These are phyloP conservation scores for Kokia cookei DNA, from an alignment of 441 rosid genomes.

Conservation along the genomic window DNA sequence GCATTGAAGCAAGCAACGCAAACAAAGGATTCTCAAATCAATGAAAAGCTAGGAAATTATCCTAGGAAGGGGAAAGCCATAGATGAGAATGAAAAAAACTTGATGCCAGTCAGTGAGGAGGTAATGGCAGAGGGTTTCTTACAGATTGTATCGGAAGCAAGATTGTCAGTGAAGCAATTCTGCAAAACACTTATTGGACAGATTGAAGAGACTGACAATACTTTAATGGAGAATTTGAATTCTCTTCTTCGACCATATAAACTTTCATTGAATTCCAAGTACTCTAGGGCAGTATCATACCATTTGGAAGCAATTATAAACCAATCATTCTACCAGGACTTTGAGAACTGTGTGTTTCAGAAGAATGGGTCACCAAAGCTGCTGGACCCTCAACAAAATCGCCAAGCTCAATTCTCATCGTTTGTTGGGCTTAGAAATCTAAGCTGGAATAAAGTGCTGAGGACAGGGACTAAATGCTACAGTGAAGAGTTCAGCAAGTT, in stretches of 20 bases:
- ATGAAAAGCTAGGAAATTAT: conserved; percentile 20
- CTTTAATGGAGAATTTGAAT: conserved; percentile 55
- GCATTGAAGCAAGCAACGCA: conserved; percentile 60
- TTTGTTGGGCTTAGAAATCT: conserved; percentile 75
- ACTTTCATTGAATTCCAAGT: conserved; percentile 50
- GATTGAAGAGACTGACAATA: conserved; percentile 63
- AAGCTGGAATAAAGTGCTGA: conserved; percentile 91
- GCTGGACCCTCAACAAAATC: conserved; percentile 72
- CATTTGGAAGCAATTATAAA: conserved; percentile 80
- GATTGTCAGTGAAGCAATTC: conserved; percentile 83
- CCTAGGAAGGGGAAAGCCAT: conserved; percentile 26
- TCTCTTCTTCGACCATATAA: conserved; percentile 59
- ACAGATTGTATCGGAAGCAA: conserved; percentile 91
- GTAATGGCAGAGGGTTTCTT: conserved; percentile 86
- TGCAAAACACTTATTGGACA: conserved; percentile 68
- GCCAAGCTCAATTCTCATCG: conserved; percentile 64
- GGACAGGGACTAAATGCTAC: conserved; percentile 86
- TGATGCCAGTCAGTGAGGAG: conserved; percentile 79
- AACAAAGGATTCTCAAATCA: conserved; percentile 23
- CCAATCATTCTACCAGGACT: conserved; percentile 79
- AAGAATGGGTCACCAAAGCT: conserved; percentile 71
- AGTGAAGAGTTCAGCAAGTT: conserved; percentile 93
- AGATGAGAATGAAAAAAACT: conserved; percentile 23
- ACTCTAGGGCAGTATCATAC: conserved; percentile 61
- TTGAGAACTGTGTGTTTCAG: conserved; percentile 75